These are phyloP conservation scores for Ustilago sp. DNA, from an alignment of 1,284 basidiomycete genomes.

Conservation along the genomic window DNA sequence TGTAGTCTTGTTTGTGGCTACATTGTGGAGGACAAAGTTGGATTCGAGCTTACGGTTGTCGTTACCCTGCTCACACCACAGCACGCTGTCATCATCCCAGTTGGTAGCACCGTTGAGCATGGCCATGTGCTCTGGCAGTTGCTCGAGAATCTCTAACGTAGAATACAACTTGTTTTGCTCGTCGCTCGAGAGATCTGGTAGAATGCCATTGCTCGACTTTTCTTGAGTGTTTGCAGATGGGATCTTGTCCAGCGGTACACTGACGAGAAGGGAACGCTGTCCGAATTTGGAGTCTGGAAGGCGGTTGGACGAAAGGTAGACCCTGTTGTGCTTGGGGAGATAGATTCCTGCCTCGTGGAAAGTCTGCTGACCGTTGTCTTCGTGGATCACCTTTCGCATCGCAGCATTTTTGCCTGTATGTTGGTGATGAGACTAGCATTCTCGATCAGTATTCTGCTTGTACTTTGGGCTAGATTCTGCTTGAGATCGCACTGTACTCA, in stretches of 20 bases:
- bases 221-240: constrained; percentile 10
- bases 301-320: constrained; percentile 47
- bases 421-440: not conserved
- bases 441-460: not conserved
- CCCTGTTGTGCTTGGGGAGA: constrained; percentile 38
- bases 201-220: constrained; percentile 10
- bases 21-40: constrained; percentile 35
- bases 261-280: constrained; percentile 31
- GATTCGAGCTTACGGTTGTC: constrained; percentile 30
- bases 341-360: constrained; percentile 54
- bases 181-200: constrained; percentile 19
- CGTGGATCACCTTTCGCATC: constrained; percentile 36
- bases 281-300: constrained; percentile 21
- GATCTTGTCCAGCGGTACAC: constrained; percentile 24
- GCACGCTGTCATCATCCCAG: constrained; percentile 44
- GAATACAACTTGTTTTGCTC: constrained; percentile 34
- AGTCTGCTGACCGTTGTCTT: constrained; percentile 30
- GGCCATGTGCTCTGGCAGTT: constrained; percentile 30
- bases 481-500: not conserved
- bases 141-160: constrained; percentile 21
- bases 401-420: constrained; percentile 15
- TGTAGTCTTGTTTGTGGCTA: constrained; percentile 13
- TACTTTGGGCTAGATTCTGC: not conserved
- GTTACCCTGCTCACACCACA: constrained; percentile 55
- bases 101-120: constrained; percentile 45